Conservation (phyloP, 169 alveolate genomes). For the Plasmodium vinckei region DNA sequence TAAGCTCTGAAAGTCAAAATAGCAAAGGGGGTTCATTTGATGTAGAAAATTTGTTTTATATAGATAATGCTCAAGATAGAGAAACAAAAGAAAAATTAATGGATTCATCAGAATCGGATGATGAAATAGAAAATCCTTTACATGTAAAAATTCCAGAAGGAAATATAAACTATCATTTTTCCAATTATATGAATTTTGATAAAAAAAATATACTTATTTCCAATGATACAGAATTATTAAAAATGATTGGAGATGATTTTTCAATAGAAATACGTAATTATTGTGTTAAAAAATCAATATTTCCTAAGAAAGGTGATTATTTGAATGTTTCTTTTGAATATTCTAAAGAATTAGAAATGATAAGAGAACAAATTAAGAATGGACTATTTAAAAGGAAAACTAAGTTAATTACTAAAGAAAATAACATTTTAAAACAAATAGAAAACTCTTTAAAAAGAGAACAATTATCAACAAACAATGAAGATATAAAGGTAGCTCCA, state of each 20-base stretch:
- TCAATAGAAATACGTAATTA: conserved; percentile 38
- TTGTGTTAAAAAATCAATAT: conserved; percentile 14
- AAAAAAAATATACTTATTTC: conserved; percentile 15
- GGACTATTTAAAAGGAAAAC: not conserved
- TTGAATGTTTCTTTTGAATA: conserved; percentile 38
- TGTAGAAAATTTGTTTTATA: conserved; percentile 15
- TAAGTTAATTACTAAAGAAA: conserved; percentile 2
- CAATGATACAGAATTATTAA: conserved; percentile 41
- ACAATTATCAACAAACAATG: conserved; percentile 2
- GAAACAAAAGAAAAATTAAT: conserved; percentile 29
- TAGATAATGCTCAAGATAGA: conserved; percentile 69
- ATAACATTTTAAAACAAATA: conserved; percentile 22
- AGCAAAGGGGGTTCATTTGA: not conserved
- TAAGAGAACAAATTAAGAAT: conserved; percentile 25
- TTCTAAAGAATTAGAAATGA: conserved; percentile 54
- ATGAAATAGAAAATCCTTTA: conserved; percentile 8
- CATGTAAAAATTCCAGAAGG: not conserved
- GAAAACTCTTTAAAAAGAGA: conserved; percentile 24
- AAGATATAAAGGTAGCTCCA: conserved; percentile 6
- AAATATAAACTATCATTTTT: conserved; percentile 42
- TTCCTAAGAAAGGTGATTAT: conserved; percentile 19
- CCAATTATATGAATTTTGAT: conserved; percentile 58
- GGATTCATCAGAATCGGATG: conserved; percentile 8
- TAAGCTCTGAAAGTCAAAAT: too few relatives aligned
- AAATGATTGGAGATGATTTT: conserved; percentile 68